Conservation (phyloP, 805 yeast genomes). For the Saturnispora hagleri region DNA sequence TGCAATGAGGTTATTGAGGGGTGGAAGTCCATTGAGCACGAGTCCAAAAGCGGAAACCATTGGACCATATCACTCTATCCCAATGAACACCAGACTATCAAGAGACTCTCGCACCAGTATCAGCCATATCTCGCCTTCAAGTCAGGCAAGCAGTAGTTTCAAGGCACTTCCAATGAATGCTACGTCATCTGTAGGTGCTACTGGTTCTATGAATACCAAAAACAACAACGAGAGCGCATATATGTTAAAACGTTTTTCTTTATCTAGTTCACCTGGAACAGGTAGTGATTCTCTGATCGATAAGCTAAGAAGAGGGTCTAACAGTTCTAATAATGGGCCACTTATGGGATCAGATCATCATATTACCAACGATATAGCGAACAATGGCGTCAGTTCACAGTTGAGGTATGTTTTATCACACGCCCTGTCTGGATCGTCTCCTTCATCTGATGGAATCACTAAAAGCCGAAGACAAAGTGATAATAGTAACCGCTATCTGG, state of each 20-base stretch:
- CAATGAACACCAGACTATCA: constrained; percentile 4
- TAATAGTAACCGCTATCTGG: constrained; percentile 17
- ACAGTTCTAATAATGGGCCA: constrained; percentile 5
- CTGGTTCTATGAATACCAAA: neutral
- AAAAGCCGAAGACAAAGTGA: neutral
- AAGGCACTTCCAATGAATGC: constrained; percentile 12
- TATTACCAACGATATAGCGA: neutral
- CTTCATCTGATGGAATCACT: neutral
- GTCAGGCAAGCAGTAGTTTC: neutral
- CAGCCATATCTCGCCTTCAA: constrained; percentile 7
- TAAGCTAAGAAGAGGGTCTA: constrained; percentile 9
- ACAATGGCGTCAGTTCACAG: constrained; percentile 4
- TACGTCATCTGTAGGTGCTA: constrained; percentile 9
- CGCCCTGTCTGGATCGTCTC: neutral
- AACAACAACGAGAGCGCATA: neutral
- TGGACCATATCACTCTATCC: neutral
- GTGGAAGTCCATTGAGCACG: constrained; percentile 1
- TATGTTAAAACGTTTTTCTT: neutral
- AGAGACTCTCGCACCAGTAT: constrained; percentile 6
- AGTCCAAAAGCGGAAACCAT: constrained; percentile 2
- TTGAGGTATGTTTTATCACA: constrained; percentile 3
- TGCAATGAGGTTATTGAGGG: constrained; percentile 1
- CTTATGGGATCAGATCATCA: neutral
- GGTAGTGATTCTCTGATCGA: constrained; percentile 5
- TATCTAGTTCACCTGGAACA: constrained; percentile 4